phyloP scores from a whole-genome alignment of 2,329 filamentous ascomycete genomes.

The Neurospora sp. region DNA sequence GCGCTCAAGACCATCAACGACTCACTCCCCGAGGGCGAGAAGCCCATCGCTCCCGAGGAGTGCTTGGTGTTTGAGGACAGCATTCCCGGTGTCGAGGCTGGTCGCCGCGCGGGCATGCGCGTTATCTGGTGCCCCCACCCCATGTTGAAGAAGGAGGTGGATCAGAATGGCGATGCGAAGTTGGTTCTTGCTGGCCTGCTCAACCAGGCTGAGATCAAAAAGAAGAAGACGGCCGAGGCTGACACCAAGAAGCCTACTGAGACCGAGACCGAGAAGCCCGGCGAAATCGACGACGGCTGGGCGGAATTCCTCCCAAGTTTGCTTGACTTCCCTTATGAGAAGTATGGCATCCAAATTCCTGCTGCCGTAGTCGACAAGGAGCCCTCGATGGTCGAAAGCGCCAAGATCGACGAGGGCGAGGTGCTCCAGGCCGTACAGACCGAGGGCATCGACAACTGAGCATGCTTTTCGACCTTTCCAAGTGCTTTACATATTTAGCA shows the following conservation, averaged over 20 bases:
- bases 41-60: slow-evolving; percentile 66
- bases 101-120: slow-evolving; percentile 85
- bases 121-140: slow-evolving; percentile 88
- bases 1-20: slow-evolving; percentile 80
- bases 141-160: slow-evolving; percentile 65
- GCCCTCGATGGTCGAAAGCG: slow-evolving; percentile 32
- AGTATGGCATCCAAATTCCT: slow-evolving; percentile 47
- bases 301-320: slow-evolving; percentile 43
- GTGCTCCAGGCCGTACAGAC: slow-evolving; percentile 11
- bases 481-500: no score
- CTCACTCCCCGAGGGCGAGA: slow-evolving; percentile 51
- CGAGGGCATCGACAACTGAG: background rate
- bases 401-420: slow-evolving; percentile 10
- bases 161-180: slow-evolving; percentile 52
- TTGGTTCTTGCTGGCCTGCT: slow-evolving; percentile 66
- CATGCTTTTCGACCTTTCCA: no score
- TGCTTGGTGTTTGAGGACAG: slow-evolving; percentile 96
- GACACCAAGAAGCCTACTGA: slow-evolving; percentile 9
- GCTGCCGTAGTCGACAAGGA: slow-evolving; percentile 28
- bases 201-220: background rate
- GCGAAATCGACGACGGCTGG: slow-evolving; percentile 52
- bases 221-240: slow-evolving; percentile 44
- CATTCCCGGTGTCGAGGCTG: slow-evolving; percentile 85
- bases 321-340: slow-evolving; percentile 46
- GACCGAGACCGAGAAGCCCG: slow-evolving; percentile 42